A percentile compares a stretch with the other conserved stretches of the same genome.
These are phyloP conservation scores for Karstenula rhodostoma DNA, from an alignment of 2,329 filamentous ascomycete genomes.

Conservation along the genomic window DNA sequence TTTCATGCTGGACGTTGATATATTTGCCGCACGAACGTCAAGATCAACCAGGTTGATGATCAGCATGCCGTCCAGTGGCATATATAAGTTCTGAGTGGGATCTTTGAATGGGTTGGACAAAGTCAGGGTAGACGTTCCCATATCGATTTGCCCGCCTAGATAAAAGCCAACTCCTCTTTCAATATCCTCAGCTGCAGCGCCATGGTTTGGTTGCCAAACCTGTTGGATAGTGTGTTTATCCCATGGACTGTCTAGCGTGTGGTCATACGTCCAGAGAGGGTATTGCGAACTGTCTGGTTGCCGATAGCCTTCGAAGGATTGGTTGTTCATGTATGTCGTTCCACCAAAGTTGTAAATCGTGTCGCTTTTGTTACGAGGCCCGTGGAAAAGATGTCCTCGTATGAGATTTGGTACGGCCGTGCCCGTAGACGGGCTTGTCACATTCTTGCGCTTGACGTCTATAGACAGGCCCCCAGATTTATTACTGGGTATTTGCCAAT, in stretches of 20 bases:
- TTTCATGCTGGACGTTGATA: slow-evolving; percentile 47
- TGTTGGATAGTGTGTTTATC: slow-evolving; percentile 25
- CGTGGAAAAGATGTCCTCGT: slow-evolving; percentile 36
- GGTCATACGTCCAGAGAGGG: slow-evolving; percentile 31
- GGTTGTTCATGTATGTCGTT: slow-evolving; percentile 31
- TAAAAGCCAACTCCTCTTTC: slow-evolving; percentile 51
- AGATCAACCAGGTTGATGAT: slow-evolving; percentile 45
- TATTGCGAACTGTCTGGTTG: slow-evolving; percentile 26
- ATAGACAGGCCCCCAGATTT: slow-evolving; percentile 18
- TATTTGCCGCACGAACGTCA: slow-evolving; percentile 46
- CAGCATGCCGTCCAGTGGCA: slow-evolving; percentile 50
- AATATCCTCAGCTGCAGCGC: slow-evolving; percentile 49
- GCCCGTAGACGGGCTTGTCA: slow-evolving; percentile 27
- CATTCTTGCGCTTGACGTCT: slow-evolving; percentile 25
- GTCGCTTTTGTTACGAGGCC: slow-evolving; percentile 21
- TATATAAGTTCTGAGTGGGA: slow-evolving; percentile 22
- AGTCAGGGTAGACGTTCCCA: slow-evolving; percentile 38
- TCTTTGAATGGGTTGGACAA: slow-evolving; percentile 20
- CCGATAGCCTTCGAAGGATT: slow-evolving; percentile 24
- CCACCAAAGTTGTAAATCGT: slow-evolving; percentile 30
- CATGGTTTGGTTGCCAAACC: slow-evolving; percentile 44
- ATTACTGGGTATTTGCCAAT: slow-evolving; percentile 30
- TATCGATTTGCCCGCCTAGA: slow-evolving; percentile 51
- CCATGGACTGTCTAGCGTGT: slow-evolving; percentile 23
- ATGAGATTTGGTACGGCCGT: slow-evolving; percentile 30